A percentile compares a stretch with the other conserved stretches of the same genome.
Evolutionary conservation across 23 red algal species (phyloP).

Genomic region (Gracilaria domingensis): DNA sequence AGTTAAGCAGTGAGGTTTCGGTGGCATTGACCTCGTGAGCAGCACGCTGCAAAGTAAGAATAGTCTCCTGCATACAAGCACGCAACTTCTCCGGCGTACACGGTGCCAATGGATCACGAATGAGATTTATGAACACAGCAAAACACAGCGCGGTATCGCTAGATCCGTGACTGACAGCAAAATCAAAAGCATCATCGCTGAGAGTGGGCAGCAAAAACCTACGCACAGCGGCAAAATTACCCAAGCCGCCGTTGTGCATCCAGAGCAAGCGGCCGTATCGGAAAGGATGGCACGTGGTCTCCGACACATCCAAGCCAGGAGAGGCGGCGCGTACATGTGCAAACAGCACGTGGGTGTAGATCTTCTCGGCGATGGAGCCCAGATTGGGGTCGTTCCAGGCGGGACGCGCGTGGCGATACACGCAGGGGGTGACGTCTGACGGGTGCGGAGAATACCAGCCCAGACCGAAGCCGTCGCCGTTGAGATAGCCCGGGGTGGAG

Average conservation of each 20-base stretch:
- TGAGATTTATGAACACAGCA: constrained; percentile 87
- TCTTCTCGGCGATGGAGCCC: constrained; percentile 79
- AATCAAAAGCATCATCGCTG: constrained; percentile 72
- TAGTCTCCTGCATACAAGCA: constrained; percentile 63
- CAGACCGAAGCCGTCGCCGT: constrained; percentile 93
- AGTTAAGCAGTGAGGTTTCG: constrained; percentile 88
- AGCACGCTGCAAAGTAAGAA: constrained; percentile 51
- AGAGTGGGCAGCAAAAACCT: constrained; percentile 61
- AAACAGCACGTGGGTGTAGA: constrained; percentile 81
- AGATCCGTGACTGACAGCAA: constrained; percentile 81
- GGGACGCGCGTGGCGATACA: constrained; percentile 80
- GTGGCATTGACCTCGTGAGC: constrained; percentile 20
- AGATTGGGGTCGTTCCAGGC: constrained; percentile 96
- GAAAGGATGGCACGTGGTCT: constrained; percentile 92
- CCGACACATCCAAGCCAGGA: constrained; percentile 74
- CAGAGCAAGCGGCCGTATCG: constrained; percentile 72
- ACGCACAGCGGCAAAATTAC: constrained; percentile 65
- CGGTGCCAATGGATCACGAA: constrained; percentile 49
- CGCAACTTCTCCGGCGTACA: constrained; percentile 65
- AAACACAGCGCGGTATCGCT: constrained; percentile 84
- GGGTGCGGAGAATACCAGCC: constrained; percentile 80
- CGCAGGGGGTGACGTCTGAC: constrained; percentile 75
- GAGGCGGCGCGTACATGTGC: constrained; percentile 92
- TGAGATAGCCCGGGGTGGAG: constrained; percentile 80
- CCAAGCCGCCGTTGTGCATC: constrained; percentile 88